These are phyloP conservation scores for Adiantum capillusveneris DNA, from an alignment of 75 land plant species.

Conservation along the genomic window DNA sequence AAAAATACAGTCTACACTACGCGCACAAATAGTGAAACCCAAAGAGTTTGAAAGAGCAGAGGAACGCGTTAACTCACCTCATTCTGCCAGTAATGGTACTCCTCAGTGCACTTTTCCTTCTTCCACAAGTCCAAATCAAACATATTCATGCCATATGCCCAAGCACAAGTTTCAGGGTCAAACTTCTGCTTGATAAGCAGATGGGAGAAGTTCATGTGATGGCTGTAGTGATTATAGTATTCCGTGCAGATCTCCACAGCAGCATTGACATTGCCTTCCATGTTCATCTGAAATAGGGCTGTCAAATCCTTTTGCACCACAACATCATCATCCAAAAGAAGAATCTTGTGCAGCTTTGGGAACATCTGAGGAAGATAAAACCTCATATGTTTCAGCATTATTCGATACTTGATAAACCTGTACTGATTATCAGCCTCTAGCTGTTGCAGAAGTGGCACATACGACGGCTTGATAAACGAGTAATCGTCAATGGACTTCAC, in stretches of 20 bases:
- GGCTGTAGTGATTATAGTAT: constrained; percentile 43
- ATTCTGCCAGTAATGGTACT: constrained; percentile 70
- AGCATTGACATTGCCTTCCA: constrained; percentile 73
- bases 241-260: constrained; percentile 69
- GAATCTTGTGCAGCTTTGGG: constrained; percentile 51
- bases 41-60: not conserved
- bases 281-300: constrained; percentile 52
- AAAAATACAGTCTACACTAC: no score
- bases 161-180: constrained; percentile 52
- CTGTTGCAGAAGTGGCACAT: constrained; percentile 59
- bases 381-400: constrained; percentile 7
- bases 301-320: constrained; percentile 67
- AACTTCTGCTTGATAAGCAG: constrained; percentile 49
- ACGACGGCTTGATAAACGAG: constrained; percentile 49
- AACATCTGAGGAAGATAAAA: constrained; percentile 61
- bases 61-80: constrained; percentile 22
- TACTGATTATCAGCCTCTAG: constrained; percentile 53
- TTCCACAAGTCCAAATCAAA: constrained; percentile 72
- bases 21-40: no score
- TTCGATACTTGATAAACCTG: constrained; percentile 12
- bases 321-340: constrained; percentile 64
- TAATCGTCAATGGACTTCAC: constrained; percentile 56
- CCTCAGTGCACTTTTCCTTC: constrained; percentile 60
- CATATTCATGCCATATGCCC: constrained; percentile 80
- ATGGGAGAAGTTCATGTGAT: constrained; percentile 69